Evolutionary conservation across 202 grass and related monocot species (phyloP), one percentile per base, ranked within the genome.

Genomic region (Schoenoplectus tabernaemontani): DNA sequence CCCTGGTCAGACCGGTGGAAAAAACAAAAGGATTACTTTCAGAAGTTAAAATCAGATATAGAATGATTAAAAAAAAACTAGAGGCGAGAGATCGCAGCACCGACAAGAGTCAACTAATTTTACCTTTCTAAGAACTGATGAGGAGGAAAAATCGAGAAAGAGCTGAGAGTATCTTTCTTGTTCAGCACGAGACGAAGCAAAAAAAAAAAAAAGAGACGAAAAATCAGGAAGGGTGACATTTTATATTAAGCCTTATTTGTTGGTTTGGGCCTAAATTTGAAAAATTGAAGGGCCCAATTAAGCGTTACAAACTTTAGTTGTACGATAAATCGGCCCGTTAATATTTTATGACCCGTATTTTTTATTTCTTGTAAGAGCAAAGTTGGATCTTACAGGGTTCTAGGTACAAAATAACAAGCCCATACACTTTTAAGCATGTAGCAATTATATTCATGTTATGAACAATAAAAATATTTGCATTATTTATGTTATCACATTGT

Each of bases 131-230:
- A 38, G 33, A 60, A n/a, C n/a, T n/a, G 17, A n/a, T 34, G 41
- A 22, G 57, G 59, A 57, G 20, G 60, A 48, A 15, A 28, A 32
- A 33, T 5, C 22, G 43, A 46, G 43, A 80, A 10, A 79, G 34
- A 58, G 16, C 26, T n/a, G n/a, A n/a, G 57, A 79, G 54, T 20
- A 64, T 34, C 39, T 80, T 80, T 80, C 78, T 80, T 80, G 78
- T 10, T 64, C 23, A 51, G 59, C 78, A 78, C 75, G 75, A 57
- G 62, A 64, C 33, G 3, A 10, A 75, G 70, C 2, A 24, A 59
- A 41, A 12, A n/a, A 34, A n/a, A 34, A 9, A n/a, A 42, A 42
- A 69, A 4, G 7, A 37, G 2, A n/a, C 1, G 15, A 37, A 19
- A 50, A 17, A 19, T 2, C 4, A 9, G 8, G 9, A 32, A 1